phyloP scores from a whole-genome alignment of 2,329 filamentous ascomycete genomes.

The Colletotrichum agaves region DNA sequence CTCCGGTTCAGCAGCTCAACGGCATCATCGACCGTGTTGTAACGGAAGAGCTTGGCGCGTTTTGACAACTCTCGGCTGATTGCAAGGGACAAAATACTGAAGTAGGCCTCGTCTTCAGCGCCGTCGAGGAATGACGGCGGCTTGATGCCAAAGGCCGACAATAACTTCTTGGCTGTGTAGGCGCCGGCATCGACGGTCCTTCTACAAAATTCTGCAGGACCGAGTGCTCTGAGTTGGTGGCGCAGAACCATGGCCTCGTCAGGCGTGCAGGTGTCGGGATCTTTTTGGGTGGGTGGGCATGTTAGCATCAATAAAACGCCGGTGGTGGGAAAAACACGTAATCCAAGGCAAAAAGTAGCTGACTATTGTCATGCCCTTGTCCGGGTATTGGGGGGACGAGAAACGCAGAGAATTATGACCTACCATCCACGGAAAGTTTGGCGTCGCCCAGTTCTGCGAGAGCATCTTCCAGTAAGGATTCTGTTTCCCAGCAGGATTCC shows the following conservation, averaged over 20 bases:
- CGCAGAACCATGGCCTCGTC: slow-evolving; percentile 77
- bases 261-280: slow-evolving; percentile 68
- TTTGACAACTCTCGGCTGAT: slow-evolving; percentile 85
- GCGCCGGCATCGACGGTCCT: slow-evolving; percentile 75
- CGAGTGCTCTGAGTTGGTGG: slow-evolving; percentile 77
- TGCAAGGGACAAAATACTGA: slow-evolving; percentile 78
- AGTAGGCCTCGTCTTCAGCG: slow-evolving; percentile 78
- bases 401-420: slow-evolving; percentile 41
- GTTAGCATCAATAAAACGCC: slow-evolving; percentile 28
- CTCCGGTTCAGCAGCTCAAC: slow-evolving; percentile 78
- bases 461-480: slow-evolving; percentile 72
- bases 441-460: slow-evolving; percentile 67
- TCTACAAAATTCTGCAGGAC: slow-evolving; percentile 81
- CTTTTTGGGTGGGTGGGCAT: slow-evolving; percentile 39
- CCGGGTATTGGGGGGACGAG: neutral
- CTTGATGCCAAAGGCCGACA: slow-evolving; percentile 85
- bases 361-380: slow-evolving; percentile 28
- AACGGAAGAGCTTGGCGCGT: slow-evolving; percentile 80
- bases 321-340: slow-evolving; percentile 20
- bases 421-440: slow-evolving; percentile 57
- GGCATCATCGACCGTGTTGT: slow-evolving; percentile 90
- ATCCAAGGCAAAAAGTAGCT: slow-evolving; percentile 34
- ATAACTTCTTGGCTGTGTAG: slow-evolving; percentile 83
- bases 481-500: slow-evolving; percentile 68
- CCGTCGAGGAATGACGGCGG: slow-evolving; percentile 80